Conservation (phyloP, 2,329 filamentous ascomycete species). For the Hypoxylon sp. region DNA sequence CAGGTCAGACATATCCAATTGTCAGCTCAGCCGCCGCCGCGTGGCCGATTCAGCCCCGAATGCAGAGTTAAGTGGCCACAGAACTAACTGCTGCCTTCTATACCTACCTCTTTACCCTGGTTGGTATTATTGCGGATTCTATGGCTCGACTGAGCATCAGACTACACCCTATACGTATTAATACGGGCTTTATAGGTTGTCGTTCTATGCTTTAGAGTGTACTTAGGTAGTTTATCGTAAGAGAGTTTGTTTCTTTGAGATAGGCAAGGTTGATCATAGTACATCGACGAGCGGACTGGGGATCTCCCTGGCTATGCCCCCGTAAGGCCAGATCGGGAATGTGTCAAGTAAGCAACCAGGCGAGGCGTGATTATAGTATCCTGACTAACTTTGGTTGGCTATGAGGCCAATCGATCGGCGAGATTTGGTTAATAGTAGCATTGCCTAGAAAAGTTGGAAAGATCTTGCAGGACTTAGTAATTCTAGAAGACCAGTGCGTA, state of each 20-base stretch:
- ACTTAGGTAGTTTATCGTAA: not conserved
- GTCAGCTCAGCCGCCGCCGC: slow-evolving; percentile 13
- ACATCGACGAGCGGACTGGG: slow-evolving; percentile 10
- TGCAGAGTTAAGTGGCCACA: slow-evolving; percentile 15
- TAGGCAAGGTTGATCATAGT: slow-evolving; percentile 3
- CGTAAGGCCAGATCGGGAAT: slow-evolving; percentile 35
- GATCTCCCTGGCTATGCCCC: slow-evolving; percentile 12
- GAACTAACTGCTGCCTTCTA: slow-evolving; percentile 11
- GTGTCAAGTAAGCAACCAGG: slow-evolving; percentile 43
- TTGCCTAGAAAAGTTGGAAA: slow-evolving; percentile 31
- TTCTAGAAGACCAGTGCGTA: slow-evolving; percentile 30
- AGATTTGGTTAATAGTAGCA: slow-evolving; percentile 37
- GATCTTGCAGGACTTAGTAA: slow-evolving; percentile 43
- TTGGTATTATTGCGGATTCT: slow-evolving; percentile 2
- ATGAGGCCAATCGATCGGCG: slow-evolving; percentile 31
- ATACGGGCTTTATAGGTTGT: not conserved
- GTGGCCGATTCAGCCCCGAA: slow-evolving; percentile 34
- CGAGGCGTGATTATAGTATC: slow-evolving; percentile 31
- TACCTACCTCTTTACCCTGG: not conserved
- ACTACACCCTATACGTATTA: not conserved
- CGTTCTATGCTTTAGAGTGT: not conserved
- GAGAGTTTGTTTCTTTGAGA: not conserved
- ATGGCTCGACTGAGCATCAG: not conserved
- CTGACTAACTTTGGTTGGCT: slow-evolving; percentile 23
- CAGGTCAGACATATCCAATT: slow-evolving; percentile 19